Percentiles rank a stretch among this genome's conserved stretches.
Evolutionary conservation across 2,329 filamentous ascomycete species (phyloP).

Genomic region (Karstenula rhodostoma): DNA sequence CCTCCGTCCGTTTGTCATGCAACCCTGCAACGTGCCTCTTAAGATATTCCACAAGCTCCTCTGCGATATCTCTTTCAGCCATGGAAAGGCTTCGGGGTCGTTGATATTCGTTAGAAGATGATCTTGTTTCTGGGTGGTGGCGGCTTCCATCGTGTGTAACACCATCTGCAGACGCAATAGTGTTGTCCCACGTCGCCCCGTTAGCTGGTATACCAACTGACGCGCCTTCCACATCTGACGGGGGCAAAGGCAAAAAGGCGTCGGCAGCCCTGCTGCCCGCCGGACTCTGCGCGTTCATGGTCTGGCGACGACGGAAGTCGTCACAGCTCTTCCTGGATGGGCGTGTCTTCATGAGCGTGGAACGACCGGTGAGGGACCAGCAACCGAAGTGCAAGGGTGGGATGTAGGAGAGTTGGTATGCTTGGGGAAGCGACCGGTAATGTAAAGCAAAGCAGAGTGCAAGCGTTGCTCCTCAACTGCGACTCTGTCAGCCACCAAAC

Average conservation of each 20-base stretch:
- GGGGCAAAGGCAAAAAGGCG: conserved; percentile 25
- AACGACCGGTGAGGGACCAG: conserved; percentile 23
- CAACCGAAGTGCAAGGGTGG: conserved; percentile 25
- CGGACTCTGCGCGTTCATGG: conserved; percentile 43
- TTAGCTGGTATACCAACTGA: conserved; percentile 28
- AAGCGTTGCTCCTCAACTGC: conserved; percentile 42
- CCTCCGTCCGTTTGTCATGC: conserved; percentile 19
- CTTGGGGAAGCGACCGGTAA: conserved; percentile 38
- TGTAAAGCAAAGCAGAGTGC: conserved; percentile 38
- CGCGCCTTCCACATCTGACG: conserved; percentile 25
- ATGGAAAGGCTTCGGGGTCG: conserved; percentile 14
- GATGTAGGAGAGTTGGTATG: conserved; percentile 34
- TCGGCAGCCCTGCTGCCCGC: conserved; percentile 36
- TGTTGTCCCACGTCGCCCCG: conserved; percentile 33
- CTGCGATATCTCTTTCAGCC: conserved; percentile 38
- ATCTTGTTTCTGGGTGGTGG: conserved; percentile 21
- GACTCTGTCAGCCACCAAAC: conserved; percentile 49
- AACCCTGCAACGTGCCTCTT: conserved; percentile 37
- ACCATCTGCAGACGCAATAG: conserved; percentile 29
- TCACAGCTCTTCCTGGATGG: conserved; percentile 32
- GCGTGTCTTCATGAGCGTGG: conserved; percentile 36
- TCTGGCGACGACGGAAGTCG: conserved; percentile 29
- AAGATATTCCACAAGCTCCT: conserved; percentile 49
- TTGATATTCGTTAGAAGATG: conserved; percentile 21
- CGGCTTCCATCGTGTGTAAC: conserved; percentile 29